Conservation (phyloP, 371 early-diverging fungal genomes). For the Mucor lusitanicus region DNA sequence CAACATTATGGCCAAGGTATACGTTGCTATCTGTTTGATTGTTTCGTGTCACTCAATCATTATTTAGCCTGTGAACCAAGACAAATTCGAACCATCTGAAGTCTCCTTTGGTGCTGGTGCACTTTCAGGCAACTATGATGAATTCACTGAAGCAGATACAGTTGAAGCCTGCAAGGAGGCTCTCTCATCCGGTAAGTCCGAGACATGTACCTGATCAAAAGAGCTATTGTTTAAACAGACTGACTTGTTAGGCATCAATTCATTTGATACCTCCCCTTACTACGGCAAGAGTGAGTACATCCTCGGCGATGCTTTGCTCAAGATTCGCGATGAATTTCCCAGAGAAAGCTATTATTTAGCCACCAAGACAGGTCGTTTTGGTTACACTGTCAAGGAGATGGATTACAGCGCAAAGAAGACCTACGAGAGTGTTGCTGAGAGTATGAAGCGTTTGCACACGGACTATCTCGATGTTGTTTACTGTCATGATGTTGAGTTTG, state of each 20-base stretch:
- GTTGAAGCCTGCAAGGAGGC: slow-evolving; percentile 57
- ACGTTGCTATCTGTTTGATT: neutral
- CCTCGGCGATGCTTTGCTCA: slow-evolving; percentile 64
- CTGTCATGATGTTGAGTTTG: slow-evolving; percentile 87
- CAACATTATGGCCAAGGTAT: neutral
- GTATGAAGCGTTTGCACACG: slow-evolving; percentile 65
- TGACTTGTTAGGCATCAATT: slow-evolving; percentile 60
- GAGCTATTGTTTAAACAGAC: neutral
- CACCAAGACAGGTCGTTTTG: slow-evolving; percentile 83
- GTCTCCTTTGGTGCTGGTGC: slow-evolving; percentile 58
- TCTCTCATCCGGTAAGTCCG: slow-evolving; percentile 33
- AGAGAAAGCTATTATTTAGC: slow-evolving; percentile 68
- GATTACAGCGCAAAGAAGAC: slow-evolving; percentile 67
- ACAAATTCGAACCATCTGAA: slow-evolving; percentile 45
- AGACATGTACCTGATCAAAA: neutral
- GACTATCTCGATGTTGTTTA: slow-evolving; percentile 77
- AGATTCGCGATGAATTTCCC: slow-evolving; percentile 56
- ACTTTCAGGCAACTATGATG: slow-evolving; percentile 58
- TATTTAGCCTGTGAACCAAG: slow-evolving; percentile 33
- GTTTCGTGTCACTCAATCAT: neutral
- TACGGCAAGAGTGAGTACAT: slow-evolving; percentile 74
- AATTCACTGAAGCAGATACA: slow-evolving; percentile 48
- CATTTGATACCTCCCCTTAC: slow-evolving; percentile 80
- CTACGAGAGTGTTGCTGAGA: slow-evolving; percentile 59
- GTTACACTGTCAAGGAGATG: slow-evolving; percentile 61